Evolutionary conservation across 2,329 filamentous ascomycete genomes (phyloP), one percentile per base, ranked within the genome.

Genomic region (Paecilomyces niveus): DNA sequence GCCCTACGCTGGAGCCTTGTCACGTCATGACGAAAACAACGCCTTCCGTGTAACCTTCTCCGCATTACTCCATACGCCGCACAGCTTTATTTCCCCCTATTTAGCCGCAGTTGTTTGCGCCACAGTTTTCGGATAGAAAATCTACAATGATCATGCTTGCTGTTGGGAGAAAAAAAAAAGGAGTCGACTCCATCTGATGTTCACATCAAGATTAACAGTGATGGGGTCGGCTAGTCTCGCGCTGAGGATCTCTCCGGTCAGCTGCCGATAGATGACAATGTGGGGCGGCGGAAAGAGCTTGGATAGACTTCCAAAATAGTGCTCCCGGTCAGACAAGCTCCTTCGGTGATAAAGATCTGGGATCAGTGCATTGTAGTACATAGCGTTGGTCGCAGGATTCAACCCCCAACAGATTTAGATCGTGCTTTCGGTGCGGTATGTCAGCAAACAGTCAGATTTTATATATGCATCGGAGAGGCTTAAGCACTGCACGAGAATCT

Each of bases 251-350:
- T 18, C 54, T 52, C 50, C 24, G 21, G 50, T 45, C 39, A 45
- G 39, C 18, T 64, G 59, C 67, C 65, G 64, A 63, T 63, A 62
- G 54, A 55, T 57, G 55, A 53, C 57, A 55, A 55, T 60, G 68
- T 70, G 69, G 69, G 69, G 68, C 67, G 55, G 57, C 35, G 39
- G 57, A 57, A 60, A 60, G 57, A 60, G 50, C 55, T 31, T 54
- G 49, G 50, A 60, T 59, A 59, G 61, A 60, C 54, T 71, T 70
- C 70, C 70, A 63, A 70, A 71, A 69, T 57, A 62, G 68, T 70
- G 53, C 59, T 58, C 59, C 64, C 70, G 70, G 70, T 72, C 68
- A 71, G 65, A 55, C 49, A 22, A 45, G 53, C 24, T 31, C 13
- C 32, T 21, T 22, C 26, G 53, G 18, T 29, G 53, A 35, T 31